phyloP scores from a whole-genome alignment of 352 stramenopile species.

The Phytopythium kandeliae region DNA sequence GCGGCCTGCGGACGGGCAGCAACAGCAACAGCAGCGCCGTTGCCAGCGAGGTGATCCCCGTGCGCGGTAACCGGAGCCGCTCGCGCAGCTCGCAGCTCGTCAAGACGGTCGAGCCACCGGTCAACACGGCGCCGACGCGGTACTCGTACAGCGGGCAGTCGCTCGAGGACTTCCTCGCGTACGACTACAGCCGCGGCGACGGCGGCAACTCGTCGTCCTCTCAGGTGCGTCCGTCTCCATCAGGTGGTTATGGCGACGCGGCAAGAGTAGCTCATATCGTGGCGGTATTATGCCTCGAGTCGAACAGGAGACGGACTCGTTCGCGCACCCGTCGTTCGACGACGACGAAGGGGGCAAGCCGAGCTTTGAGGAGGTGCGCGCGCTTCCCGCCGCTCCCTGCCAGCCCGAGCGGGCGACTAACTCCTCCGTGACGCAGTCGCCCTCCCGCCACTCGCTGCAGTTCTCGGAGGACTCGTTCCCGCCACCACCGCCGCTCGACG shows the following conservation, averaged over 20 bases:
- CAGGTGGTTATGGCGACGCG: too few relatives aligned
- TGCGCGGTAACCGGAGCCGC: slow-evolving; percentile 44
- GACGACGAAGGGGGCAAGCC: slow-evolving; percentile 27
- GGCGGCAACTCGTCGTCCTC: slow-evolving; percentile 44
- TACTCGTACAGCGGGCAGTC: slow-evolving; percentile 64
- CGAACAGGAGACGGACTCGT: slow-evolving; percentile 35
- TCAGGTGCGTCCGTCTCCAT: slow-evolving; percentile 13
- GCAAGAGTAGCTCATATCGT: too few relatives aligned
- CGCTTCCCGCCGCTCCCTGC: neutral
- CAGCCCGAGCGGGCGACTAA: too few relatives aligned
- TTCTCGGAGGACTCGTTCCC: slow-evolving; percentile 74
- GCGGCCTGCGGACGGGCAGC: slow-evolving; percentile 10
- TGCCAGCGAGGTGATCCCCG: slow-evolving; percentile 20
- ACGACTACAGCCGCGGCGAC: slow-evolving; percentile 21
- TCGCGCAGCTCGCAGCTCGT: slow-evolving; percentile 41
- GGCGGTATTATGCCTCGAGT: too few relatives aligned
- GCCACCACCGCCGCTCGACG: slow-evolving; percentile 58
- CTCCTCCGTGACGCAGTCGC: neutral
- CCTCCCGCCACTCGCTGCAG: slow-evolving; percentile 28
- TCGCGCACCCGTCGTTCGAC: slow-evolving; percentile 23
- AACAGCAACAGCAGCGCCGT: slow-evolving; percentile 11
- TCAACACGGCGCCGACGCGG: slow-evolving; percentile 35
- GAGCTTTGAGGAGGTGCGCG: slow-evolving; percentile 24
- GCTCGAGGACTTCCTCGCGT: slow-evolving; percentile 48
- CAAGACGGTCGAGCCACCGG: slow-evolving; percentile 23